A percentile compares a stretch with the other conserved stretches of the same genome.
Evolutionary conservation across 148 eudicot genomes (phyloP).

Genomic region (Rhododendron williamsianum): DNA sequence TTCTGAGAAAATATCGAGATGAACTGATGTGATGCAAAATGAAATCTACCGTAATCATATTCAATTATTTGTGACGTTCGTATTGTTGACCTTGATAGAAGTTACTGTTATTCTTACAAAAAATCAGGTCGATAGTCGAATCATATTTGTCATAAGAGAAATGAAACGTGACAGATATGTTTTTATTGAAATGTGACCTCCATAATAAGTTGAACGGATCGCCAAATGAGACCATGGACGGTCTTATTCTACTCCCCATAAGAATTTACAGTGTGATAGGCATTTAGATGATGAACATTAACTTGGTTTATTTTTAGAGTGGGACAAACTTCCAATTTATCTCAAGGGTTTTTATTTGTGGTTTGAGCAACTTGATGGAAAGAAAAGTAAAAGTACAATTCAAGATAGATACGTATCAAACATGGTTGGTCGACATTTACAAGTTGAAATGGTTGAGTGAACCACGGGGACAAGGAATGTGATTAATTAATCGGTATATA

Average conservation of each 20-base stretch:
- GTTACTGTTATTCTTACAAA: neutral
- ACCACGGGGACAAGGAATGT: neutral
- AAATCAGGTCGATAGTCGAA: neutral
- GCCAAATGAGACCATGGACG: neutral
- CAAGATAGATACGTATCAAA: neutral
- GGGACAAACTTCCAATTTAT: too few relatives aligned
- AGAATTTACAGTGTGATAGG: neutral
- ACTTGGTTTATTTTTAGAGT: neutral
- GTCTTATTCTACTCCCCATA: neutral
- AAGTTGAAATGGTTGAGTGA: neutral
- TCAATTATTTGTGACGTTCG: neutral
- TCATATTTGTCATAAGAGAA: neutral
- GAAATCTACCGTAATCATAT: neutral
- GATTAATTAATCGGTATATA: too few relatives aligned
- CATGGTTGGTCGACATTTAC: neutral
- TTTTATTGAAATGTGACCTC: neutral
- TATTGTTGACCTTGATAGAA: neutral
- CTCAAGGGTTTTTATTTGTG: neutral
- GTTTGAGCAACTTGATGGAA: too few relatives aligned
- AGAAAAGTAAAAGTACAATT: neutral
- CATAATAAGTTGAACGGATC: neutral
- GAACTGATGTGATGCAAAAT: neutral
- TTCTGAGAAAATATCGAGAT: neutral
- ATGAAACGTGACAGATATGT: neutral
- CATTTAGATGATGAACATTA: neutral